Evolutionary conservation across 1,284 basidiomycete species (phyloP), one percentile per base, ranked within the genome.

Genomic region (Neotropicomus parvogracilis): DNA sequence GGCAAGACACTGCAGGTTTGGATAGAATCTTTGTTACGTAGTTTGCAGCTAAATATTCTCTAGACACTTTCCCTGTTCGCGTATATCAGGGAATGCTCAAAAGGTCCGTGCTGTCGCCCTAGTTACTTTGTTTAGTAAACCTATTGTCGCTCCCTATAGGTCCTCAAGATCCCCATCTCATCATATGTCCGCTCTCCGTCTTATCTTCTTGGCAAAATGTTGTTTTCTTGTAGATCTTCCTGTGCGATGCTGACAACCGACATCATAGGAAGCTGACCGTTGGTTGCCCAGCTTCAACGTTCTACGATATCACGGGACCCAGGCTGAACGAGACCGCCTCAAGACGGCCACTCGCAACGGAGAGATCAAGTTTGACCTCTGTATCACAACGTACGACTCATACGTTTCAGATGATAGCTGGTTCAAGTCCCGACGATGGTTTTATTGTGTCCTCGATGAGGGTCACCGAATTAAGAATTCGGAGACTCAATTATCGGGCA

Each of bases 1-100:
- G 81, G 81, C 14, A 83, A 84, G 56, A 83, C 82, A 0, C 63
- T 84, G 14, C 81, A 80, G 65, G 77, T 77, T 54, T n/a, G 60
- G 13, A 36, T 27, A 39, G 3, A 28, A n/a, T 5, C 1, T 17
- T 6, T 4, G 4, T 4, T 9, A 37, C 7, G 14, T 26, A 7
- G 2, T 34, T 32, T 28, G 12, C 8, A 14, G 39, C 45, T 54
- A 28, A 55, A 31, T 38, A 17, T 26, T 34, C 29, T 26, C 3
- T 39, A 82, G 74, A 83, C 82, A 1, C 65, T 83, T 1, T 75
- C 82, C 0, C 65, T 83, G 12, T 75, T 83, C 46, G 81, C 78
- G 0, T 73, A 80, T 50, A 70, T 83, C 50, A 70, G 70, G 43
- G 79, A 81, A 50, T 58, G 61, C n/a, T 52, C 63, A 0, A 59